Conservation (phyloP, 2,329 filamentous ascomycete species). For the Aureobasidium sp. region DNA sequence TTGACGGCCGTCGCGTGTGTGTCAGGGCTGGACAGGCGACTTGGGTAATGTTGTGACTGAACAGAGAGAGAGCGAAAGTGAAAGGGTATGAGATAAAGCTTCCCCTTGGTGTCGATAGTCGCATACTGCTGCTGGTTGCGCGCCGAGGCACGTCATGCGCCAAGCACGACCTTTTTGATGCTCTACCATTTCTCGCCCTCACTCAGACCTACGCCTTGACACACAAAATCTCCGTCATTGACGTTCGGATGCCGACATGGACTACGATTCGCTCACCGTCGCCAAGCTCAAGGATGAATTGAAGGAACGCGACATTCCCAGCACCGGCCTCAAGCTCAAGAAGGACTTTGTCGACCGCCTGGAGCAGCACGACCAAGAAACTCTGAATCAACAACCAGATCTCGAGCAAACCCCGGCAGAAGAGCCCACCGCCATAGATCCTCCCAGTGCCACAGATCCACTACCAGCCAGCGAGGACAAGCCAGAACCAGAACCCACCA, state of each 20-base stretch:
- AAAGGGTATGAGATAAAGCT: background rate
- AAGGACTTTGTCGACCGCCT: constrained; percentile 43
- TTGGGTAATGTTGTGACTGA: background rate
- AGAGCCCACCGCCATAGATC: background rate
- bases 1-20: background rate
- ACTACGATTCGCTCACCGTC: constrained; percentile 43
- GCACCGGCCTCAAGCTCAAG: constrained; percentile 41
- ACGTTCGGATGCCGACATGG: constrained; percentile 21
- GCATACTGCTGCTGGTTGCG: background rate
- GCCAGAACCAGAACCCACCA: background rate
- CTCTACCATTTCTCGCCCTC: background rate
- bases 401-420: background rate
- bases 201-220: background rate
- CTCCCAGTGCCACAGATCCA: background rate
- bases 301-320: constrained; percentile 41
- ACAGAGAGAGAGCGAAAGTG: background rate
- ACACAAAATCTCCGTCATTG: background rate
- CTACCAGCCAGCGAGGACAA: background rate
- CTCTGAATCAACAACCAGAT: background rate
- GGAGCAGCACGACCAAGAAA: constrained; percentile 23
- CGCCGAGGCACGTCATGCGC: background rate
- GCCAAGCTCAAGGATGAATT: constrained; percentile 39
- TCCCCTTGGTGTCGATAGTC: background rate
- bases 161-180: background rate
- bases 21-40: background rate